Conservation (phyloP, 73 alveolate species). For the Paramecium sexaurelia region DNA sequence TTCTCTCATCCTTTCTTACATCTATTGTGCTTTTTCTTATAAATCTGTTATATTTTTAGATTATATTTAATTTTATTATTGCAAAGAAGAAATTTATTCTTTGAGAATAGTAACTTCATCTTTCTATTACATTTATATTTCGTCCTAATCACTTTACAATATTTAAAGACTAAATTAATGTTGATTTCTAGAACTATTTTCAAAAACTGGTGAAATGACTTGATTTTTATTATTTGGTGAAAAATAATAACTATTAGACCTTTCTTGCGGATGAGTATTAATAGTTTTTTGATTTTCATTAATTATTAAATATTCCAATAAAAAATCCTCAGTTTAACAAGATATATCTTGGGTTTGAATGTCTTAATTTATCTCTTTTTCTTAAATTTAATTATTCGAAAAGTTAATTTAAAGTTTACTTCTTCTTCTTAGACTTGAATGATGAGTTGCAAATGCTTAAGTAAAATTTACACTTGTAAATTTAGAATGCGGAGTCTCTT, state of each 20-base stretch:
- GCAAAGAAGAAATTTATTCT: not conserved
- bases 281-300: constrained; percentile 4
- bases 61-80: not conserved
- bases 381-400: not conserved
- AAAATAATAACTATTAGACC: not conserved
- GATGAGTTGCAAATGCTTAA: not conserved
- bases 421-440: not conserved
- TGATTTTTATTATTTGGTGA: not conserved
- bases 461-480: not conserved
- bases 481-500: not conserved
- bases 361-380: not conserved
- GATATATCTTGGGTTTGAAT: not conserved
- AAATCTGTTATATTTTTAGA: not conserved
- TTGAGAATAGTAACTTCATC: not conserved
- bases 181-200: not conserved
- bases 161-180: not conserved
- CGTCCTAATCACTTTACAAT: not conserved
- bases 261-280: not conserved
- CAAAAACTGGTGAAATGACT: not conserved
- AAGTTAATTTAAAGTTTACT: not conserved
- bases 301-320: not conserved
- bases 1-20: not conserved
- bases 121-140: not conserved
- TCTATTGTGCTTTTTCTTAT: not conserved
- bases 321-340: not conserved